Conservation (phyloP, 176 grass and related monocot species). For the Oryza brachyantha region DNA sequence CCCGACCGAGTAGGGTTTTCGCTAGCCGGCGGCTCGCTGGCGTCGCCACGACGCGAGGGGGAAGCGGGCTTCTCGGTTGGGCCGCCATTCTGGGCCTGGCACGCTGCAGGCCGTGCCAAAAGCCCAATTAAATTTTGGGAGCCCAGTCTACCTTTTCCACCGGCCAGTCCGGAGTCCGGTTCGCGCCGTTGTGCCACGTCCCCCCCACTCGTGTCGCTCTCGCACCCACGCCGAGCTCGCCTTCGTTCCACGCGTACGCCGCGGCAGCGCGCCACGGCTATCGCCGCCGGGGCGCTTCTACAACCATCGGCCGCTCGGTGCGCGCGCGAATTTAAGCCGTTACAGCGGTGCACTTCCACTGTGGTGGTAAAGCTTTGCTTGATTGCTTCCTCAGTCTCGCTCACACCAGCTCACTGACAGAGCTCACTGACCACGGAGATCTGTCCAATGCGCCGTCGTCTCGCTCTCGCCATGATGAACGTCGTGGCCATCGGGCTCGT, state of each 20-base stretch:
- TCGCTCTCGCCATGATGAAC: slow-evolving; percentile 64
- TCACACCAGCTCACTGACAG: neutral
- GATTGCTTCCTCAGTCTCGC: too few relatives aligned
- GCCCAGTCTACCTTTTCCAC: too few relatives aligned
- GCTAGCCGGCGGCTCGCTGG: neutral
- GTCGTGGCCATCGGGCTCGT: slow-evolving; percentile 58
- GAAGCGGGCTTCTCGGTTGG: neutral
- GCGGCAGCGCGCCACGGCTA: neutral
- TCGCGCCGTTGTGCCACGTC: neutral
- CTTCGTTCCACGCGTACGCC: slow-evolving; percentile 1
- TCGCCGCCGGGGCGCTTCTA: neutral
- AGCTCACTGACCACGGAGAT: neutral
- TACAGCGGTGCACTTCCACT: neutral
- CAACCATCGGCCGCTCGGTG: slow-evolving; percentile 6
- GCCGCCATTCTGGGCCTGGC: neutral
- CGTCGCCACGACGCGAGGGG: neutral
- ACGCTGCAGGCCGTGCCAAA: neutral
- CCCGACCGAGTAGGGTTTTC: slow-evolving; percentile 43
- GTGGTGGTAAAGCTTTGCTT: neutral
- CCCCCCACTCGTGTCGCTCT: neutral
- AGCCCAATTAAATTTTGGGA: too few relatives aligned
- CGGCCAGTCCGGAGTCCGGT: too few relatives aligned
- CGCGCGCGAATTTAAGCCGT: slow-evolving; percentile 22
- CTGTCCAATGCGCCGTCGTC: neutral
- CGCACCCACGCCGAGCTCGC: neutral